Evolutionary conservation across 306 rosid species (phyloP).

Genomic region (Alnus rubra): DNA sequence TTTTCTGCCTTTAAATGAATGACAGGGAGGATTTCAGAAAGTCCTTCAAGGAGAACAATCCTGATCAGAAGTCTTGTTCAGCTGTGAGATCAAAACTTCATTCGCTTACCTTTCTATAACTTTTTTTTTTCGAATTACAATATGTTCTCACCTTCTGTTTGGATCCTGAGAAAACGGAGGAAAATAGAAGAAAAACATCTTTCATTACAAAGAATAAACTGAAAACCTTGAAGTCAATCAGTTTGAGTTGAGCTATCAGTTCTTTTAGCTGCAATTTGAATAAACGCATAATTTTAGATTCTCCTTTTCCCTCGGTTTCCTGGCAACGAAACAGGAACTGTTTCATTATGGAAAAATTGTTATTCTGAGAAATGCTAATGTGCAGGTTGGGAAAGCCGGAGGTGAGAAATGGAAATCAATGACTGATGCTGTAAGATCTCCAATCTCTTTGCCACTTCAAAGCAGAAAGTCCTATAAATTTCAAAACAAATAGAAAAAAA

Average conservation of each 20-base stretch:
- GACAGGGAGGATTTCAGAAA: conserved; percentile 46
- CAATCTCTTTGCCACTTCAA: neutral
- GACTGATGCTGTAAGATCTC: conserved; percentile 25
- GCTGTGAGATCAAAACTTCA: conserved; percentile 30
- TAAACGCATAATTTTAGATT: neutral
- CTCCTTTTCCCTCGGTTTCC: neutral
- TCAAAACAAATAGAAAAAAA: neutral
- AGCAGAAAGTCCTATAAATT: neutral
- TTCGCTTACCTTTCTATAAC: neutral
- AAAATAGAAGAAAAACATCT: neutral
- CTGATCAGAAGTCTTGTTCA: conserved; percentile 36
- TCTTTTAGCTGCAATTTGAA: neutral
- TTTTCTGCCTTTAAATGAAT: conserved; percentile 3
- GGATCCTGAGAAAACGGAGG: neutral
- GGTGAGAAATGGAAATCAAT: conserved; percentile 34
- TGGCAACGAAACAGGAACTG: neutral
- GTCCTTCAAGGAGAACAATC: conserved; percentile 32
- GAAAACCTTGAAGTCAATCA: neutral
- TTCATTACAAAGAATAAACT: neutral
- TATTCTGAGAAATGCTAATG: neutral
- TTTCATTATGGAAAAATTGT: neutral
- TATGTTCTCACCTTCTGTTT: neutral
- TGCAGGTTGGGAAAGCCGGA: conserved; percentile 36
- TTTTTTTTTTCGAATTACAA: neutral
- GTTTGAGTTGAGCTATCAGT: neutral